Evolutionary conservation across 164 flowering plant species (phyloP), one percentile per base, ranked within the genome.

Genomic region (Magnolia kwangsiensis): DNA sequence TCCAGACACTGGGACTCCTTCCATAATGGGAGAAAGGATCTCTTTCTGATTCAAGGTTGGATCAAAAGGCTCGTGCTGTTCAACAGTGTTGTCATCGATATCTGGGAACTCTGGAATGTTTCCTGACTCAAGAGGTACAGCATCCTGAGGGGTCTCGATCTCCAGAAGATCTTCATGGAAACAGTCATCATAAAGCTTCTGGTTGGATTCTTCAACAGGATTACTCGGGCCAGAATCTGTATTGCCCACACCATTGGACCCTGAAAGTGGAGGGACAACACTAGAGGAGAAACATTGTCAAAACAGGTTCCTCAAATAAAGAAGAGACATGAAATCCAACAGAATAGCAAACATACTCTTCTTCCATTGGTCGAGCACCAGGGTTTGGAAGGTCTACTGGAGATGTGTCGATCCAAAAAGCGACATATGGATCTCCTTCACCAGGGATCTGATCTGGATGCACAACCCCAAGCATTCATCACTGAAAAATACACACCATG

Each of bases 121-220:
- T 51, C 75, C 86, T 11, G 59, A 4, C 51, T 67, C 75, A 14
- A 50, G 37, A 64, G 82, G 87, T 55, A 29, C 75, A 74, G 88
- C 88, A 77, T 89, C 92, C 24, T 92, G 90, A 88, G 79, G 75
- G 27, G 82, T 73, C 85, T 95, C 99, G 19, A 83, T 75, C 67
- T 84, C 90, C 7, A 88, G 89, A 18, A 79, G 13, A 74, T 79
- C 80, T 55, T 37, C 71, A 9, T 37, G 49, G 71, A 11, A 68
- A 68, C 21, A n/a, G 18, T 68, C 71, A 11, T 37, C 71, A 37
- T 31, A 31, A 31, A 68, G 20, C n/a, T 29, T 68, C 50, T 68
- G 71, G 18, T 68, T 68, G 71, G 71, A 68, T 31, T 68, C 51
- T 1, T 37, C 3, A 16, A 20, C 50, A 3, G 14, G 20, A 31